These are phyloP conservation scores for Dendryphion nanum DNA, from an alignment of 2,329 filamentous ascomycete species.

Conservation along the genomic window DNA sequence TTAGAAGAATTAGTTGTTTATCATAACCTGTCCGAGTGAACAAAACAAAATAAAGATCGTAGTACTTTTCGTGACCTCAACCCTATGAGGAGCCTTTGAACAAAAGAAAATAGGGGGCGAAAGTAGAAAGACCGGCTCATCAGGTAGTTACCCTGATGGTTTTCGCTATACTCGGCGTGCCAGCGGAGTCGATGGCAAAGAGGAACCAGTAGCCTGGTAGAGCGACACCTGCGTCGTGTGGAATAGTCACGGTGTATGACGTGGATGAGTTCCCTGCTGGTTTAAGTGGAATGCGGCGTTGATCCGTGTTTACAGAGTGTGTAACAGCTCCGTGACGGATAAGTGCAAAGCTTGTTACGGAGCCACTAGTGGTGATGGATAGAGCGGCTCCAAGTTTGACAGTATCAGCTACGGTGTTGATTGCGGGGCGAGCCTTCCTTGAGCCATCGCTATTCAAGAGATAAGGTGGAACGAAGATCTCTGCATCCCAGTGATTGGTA, in stretches of 20 bases:
- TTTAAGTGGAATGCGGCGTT: slow-evolving; percentile 52
- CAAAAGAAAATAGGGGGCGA: too few species aligned
- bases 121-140: too few species aligned
- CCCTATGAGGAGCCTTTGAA: too few species aligned
- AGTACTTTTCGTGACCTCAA: too few species aligned
- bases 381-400: slow-evolving; percentile 31
- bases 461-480: slow-evolving; percentile 58
- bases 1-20: too few species aligned
- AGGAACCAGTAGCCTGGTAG: slow-evolving; percentile 57
- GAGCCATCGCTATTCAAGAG: slow-evolving; percentile 49
- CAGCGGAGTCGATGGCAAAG: slow-evolving; percentile 49
- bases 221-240: slow-evolving; percentile 49
- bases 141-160: slow-evolving; percentile 38
- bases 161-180: slow-evolving; percentile 49
- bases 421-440: slow-evolving; percentile 44
- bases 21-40: too few species aligned
- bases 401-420: slow-evolving; percentile 32
- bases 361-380: slow-evolving; percentile 28
- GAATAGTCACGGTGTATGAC: slow-evolving; percentile 44
- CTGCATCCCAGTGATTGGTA: slow-evolving; percentile 53
- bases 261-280: slow-evolving; percentile 23
- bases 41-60: too few species aligned
- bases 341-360: slow-evolving; percentile 40
- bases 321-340: slow-evolving; percentile 53
- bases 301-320: slow-evolving; percentile 59